Conservation (phyloP, 2,329 filamentous ascomycete genomes). For the Furcasterigmium furcatum region DNA sequence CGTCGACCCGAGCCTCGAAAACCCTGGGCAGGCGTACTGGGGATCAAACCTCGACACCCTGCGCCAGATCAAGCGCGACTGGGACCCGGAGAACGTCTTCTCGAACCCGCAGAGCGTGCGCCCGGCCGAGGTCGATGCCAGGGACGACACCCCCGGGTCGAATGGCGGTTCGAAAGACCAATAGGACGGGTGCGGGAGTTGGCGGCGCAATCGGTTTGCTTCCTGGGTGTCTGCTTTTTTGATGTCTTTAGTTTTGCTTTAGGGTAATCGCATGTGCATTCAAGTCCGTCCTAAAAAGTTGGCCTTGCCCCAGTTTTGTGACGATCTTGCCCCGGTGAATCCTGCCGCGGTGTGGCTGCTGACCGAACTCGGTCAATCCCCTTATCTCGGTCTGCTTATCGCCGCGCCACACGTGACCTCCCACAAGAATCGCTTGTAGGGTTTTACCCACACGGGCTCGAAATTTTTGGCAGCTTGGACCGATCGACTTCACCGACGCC, state of each 20-base stretch:
- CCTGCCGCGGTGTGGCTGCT: no score
- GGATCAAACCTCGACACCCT: slow-evolving; percentile 45
- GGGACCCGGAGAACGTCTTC: slow-evolving; percentile 53
- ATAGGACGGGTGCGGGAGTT: slow-evolving; percentile 10
- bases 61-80: slow-evolving; percentile 43
- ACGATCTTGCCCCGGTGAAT: no score
- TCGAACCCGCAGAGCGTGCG: slow-evolving; percentile 57
- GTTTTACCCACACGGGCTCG: slow-evolving; percentile 11
- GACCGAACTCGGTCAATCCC: no score
- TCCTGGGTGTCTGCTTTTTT: slow-evolving; percentile 1
- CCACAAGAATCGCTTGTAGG: slow-evolving; percentile 8
- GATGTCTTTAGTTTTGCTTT: not conserved
- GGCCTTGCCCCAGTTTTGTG: no score
- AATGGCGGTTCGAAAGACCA: not conserved
- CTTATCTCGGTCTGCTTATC: not conserved
- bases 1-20: slow-evolving; percentile 47
- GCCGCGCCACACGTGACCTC: slow-evolving; percentile 7
- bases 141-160: not conserved
- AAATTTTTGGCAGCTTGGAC: slow-evolving; percentile 10
- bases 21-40: slow-evolving; percentile 52
- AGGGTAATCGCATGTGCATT: no score
- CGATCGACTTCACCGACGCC: slow-evolving; percentile 11
- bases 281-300: no score
- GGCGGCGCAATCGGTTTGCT: slow-evolving; percentile 2
- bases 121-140: slow-evolving; percentile 12